These are phyloP conservation scores for Diplotaxis tenuifolia DNA, from an alignment of 345 rosid species.

Conservation along the genomic window DNA sequence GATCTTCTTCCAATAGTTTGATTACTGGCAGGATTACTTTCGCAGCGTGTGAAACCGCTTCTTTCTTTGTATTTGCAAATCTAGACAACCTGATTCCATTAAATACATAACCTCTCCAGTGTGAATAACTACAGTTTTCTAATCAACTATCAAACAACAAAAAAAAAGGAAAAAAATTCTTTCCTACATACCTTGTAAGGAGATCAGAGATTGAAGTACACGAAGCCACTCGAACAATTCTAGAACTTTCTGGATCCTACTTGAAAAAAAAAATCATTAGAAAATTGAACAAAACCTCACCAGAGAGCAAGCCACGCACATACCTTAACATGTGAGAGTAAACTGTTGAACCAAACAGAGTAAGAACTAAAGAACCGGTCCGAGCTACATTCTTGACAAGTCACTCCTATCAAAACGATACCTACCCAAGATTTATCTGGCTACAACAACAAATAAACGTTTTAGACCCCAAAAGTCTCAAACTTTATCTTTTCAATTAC, in stretches of 20 bases:
- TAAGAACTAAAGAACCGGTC: slow-evolving; percentile 64
- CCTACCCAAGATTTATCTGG: slow-evolving; percentile 89
- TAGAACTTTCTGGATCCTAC: slow-evolving; percentile 65
- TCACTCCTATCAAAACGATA: slow-evolving; percentile 68
- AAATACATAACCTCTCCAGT: not conserved
- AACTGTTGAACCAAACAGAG: slow-evolving; percentile 62
- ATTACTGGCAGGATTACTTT: slow-evolving; percentile 64
- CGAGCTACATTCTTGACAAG: slow-evolving; percentile 68
- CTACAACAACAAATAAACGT: slow-evolving; percentile 36
- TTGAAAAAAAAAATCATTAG: slow-evolving; percentile 8
- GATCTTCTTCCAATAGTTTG: slow-evolving; percentile 66
- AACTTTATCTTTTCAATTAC: not conserved
- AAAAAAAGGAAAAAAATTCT: too few species aligned
- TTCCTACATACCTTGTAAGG: slow-evolving; percentile 53
- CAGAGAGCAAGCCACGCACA: not conserved
- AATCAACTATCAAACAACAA: not conserved
- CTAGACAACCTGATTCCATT: slow-evolving; percentile 58
- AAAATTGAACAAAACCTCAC: slow-evolving; percentile 14
- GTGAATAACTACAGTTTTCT: not conserved
- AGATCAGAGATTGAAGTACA: slow-evolving; percentile 69
- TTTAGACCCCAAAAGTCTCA: not conserved
- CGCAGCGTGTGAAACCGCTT: slow-evolving; percentile 56
- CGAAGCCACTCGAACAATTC: slow-evolving; percentile 74
- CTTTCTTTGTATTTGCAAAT: slow-evolving; percentile 68
- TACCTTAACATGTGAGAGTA: slow-evolving; percentile 65